These are phyloP conservation scores for Cladosporium sp. DNA, from an alignment of 2,329 filamentous ascomycete genomes.

Conservation along the genomic window DNA sequence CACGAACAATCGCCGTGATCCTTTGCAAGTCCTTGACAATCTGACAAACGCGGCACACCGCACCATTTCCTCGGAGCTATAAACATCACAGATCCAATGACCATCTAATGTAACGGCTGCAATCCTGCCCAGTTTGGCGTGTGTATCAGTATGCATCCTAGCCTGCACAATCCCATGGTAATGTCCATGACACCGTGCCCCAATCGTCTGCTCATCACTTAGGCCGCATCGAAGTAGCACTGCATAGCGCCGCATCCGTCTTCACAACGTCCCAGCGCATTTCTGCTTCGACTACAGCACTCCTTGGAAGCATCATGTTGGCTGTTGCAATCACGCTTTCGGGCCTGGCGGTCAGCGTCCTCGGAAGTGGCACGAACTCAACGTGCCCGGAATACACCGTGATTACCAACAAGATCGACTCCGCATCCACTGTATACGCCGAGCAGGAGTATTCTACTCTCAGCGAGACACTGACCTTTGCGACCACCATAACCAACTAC, in stretches of 20 bases:
- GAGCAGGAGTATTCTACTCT: not conserved
- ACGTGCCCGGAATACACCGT: slow-evolving; percentile 5
- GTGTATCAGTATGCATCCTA: slow-evolving; percentile 1
- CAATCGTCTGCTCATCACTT: slow-evolving; percentile 9
- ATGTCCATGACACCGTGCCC: not conserved
- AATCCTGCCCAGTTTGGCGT: not conserved
- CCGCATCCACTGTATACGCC: not conserved
- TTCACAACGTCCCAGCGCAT: not conserved
- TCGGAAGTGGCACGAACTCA: not conserved
- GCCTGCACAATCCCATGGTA: not conserved
- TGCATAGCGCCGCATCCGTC: not conserved
- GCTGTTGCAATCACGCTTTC: not conserved
- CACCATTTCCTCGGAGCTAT: not conserved
- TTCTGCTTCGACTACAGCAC: not conserved
- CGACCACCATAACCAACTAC: slow-evolving; percentile 2
- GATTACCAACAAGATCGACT: not conserved
- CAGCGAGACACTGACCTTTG: slow-evolving; percentile 4
- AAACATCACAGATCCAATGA: not conserved
- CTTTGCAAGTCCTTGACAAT: not conserved
- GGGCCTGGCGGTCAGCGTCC: not conserved
- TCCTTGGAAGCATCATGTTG: not conserved
- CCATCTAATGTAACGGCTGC: not conserved
- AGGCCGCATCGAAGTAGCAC: slow-evolving; percentile 12
- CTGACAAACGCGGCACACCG: not conserved
- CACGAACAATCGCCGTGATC: slow-evolving; percentile 14